Evolutionary conservation across 768 basidiomycete genomes (phyloP).

Genomic region (Bullera alba): DNA sequence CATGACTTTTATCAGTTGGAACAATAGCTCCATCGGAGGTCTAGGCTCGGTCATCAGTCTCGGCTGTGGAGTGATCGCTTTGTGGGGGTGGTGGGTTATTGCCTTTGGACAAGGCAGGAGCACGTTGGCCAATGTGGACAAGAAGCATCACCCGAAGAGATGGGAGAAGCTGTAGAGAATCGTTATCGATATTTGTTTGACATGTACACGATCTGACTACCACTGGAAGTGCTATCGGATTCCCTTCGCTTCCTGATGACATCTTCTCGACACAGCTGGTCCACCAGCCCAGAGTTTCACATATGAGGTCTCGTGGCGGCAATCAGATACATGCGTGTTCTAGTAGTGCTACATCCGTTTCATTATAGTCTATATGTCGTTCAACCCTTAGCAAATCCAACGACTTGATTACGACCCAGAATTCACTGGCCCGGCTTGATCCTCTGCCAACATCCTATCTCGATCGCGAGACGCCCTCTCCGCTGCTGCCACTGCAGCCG

Average conservation of each 20-base stretch:
- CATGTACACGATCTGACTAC: not conserved
- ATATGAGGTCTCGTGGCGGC: too few relatives aligned
- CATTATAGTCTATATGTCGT: too few relatives aligned
- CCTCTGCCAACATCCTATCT: slow-evolving; percentile 35
- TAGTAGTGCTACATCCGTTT: too few relatives aligned
- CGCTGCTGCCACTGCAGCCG: slow-evolving; percentile 29
- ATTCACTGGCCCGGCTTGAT: slow-evolving; percentile 25
- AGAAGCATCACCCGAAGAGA: slow-evolving; percentile 19
- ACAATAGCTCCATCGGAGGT: slow-evolving; percentile 26
- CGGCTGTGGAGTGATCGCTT: slow-evolving; percentile 29
- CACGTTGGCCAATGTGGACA: slow-evolving; percentile 7
- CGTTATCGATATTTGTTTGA: too few relatives aligned
- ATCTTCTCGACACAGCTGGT: too few relatives aligned
- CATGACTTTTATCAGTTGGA: slow-evolving; percentile 22
- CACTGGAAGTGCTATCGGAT: too few relatives aligned
- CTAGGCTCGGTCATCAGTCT: slow-evolving; percentile 26
- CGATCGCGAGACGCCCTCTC: slow-evolving; percentile 14
- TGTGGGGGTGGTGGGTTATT: slow-evolving; percentile 45
- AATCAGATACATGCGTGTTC: too few relatives aligned
- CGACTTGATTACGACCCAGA: too few relatives aligned
- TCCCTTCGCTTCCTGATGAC: too few relatives aligned
- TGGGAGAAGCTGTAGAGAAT: slow-evolving; percentile 25
- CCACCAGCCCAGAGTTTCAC: too few relatives aligned
- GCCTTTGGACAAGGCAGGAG: slow-evolving; percentile 31
- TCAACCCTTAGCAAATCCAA: too few relatives aligned